Conservation (phyloP, 148 eudicot genomes). For the Euryodendron excelsum region DNA sequence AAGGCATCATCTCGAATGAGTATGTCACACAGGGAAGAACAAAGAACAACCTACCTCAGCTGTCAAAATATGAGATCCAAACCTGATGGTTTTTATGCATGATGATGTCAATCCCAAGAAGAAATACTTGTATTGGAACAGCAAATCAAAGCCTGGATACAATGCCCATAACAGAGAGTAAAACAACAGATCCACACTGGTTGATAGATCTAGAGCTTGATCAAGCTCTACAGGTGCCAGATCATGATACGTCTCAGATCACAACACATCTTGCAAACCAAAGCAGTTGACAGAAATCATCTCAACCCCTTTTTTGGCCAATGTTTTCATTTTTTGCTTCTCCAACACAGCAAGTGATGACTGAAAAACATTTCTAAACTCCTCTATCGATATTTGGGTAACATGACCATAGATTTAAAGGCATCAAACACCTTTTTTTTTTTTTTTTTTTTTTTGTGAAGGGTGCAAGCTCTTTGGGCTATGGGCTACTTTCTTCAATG, state of each 20-base stretch:
- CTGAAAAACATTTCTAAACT: neutral
- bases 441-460: neutral
- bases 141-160: neutral
- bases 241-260: neutral
- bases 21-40: no score
- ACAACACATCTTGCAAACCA: neutral
- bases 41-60: no score
- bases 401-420: neutral
- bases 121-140: neutral
- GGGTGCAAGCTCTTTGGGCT: neutral
- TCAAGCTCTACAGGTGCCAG: neutral
- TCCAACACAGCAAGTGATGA: neutral
- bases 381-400: neutral
- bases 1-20: no score
- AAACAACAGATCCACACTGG: neutral
- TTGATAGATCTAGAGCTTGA: neutral
- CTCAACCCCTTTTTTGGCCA: neutral
- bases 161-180: neutral
- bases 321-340: neutral
- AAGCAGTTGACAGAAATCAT: neutral
- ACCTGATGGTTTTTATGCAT: neutral
- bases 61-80: neutral
- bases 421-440: no score
- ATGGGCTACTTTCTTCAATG: neutral
- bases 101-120: neutral